A percentile compares a stretch with the other conserved stretches of the same genome.
Evolutionary conservation across 441 rosid species (phyloP).

Genomic region (Biscutella auriculata): DNA sequence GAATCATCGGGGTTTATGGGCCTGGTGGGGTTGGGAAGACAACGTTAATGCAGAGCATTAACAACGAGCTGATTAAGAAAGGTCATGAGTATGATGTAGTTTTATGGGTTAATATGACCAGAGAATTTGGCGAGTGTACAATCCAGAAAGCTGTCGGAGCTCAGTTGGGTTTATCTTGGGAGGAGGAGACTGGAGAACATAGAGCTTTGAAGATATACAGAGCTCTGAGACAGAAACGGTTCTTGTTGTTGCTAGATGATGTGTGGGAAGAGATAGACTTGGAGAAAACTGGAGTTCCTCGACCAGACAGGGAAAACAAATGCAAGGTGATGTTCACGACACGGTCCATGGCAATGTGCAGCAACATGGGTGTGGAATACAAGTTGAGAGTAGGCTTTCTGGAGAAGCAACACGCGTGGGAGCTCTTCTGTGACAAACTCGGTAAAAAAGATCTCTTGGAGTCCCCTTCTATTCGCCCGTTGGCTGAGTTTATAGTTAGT

Average conservation of each 20-base stretch:
- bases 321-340: constrained; percentile 38
- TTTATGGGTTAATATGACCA: constrained; percentile 36
- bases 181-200: constrained; percentile 26
- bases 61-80: constrained; percentile 19
- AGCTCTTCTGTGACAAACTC: constrained; percentile 30
- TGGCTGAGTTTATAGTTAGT: constrained; percentile 29
- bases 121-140: constrained; percentile 29
- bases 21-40: constrained; percentile 43
- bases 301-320: constrained; percentile 29
- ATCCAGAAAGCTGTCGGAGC: constrained; percentile 31
- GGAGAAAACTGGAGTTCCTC: constrained; percentile 33
- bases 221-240: constrained; percentile 28
- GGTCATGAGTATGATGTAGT: constrained; percentile 24
- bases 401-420: constrained; percentile 30
- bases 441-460: constrained; percentile 22
- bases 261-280: constrained; percentile 41
- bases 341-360: constrained; percentile 34
- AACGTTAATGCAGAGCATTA: constrained; percentile 27
- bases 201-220: constrained; percentile 29
- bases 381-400: constrained; percentile 34
- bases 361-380: constrained; percentile 27
- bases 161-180: constrained; percentile 33
- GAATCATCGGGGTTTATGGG: constrained; percentile 30
- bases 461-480: constrained; percentile 21
- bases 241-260: constrained; percentile 41